Conservation (phyloP, 2,329 filamentous ascomycete species). For the Colletotrichum melonis region DNA sequence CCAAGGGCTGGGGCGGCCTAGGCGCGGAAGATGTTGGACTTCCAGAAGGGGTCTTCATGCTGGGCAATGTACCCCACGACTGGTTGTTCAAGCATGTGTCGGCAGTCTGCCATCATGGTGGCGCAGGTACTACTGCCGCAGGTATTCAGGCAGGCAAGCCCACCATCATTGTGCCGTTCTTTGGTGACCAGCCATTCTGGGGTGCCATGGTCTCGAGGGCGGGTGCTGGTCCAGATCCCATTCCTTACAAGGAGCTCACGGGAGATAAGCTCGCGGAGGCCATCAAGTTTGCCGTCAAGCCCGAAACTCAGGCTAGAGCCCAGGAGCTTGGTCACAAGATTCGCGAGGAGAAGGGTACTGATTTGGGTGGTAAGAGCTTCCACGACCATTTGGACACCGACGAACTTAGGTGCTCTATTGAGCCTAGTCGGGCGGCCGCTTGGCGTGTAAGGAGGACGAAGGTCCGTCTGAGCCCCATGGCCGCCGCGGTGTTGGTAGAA, state of each 20-base stretch:
- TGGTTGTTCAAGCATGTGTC: slow-evolving; percentile 88
- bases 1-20: slow-evolving; percentile 89
- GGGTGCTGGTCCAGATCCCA: slow-evolving; percentile 77
- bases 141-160: slow-evolving; percentile 85
- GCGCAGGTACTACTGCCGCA: slow-evolving; percentile 87
- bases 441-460: slow-evolving; percentile 80
- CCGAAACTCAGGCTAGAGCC: slow-evolving; percentile 68
- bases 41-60: slow-evolving; percentile 83
- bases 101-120: slow-evolving; percentile 87
- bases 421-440: slow-evolving; percentile 75
- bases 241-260: slow-evolving; percentile 76
- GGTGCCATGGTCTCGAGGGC: slow-evolving; percentile 79
- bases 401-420: slow-evolving; percentile 75
- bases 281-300: slow-evolving; percentile 69
- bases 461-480: slow-evolving; percentile 76
- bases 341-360: slow-evolving; percentile 72
- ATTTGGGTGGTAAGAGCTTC: slow-evolving; percentile 74
- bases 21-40: slow-evolving; percentile 76
- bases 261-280: slow-evolving; percentile 73
- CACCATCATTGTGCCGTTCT: slow-evolving; percentile 88
- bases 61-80: slow-evolving; percentile 88
- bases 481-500: slow-evolving; percentile 75
- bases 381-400: slow-evolving; percentile 77
- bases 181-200: slow-evolving; percentile 88
- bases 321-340: slow-evolving; percentile 72